Evolutionary conservation across 352 stramenopile species (phyloP), one percentile per base, ranked within the genome.

Genomic region (Phytophthora quininea): DNA sequence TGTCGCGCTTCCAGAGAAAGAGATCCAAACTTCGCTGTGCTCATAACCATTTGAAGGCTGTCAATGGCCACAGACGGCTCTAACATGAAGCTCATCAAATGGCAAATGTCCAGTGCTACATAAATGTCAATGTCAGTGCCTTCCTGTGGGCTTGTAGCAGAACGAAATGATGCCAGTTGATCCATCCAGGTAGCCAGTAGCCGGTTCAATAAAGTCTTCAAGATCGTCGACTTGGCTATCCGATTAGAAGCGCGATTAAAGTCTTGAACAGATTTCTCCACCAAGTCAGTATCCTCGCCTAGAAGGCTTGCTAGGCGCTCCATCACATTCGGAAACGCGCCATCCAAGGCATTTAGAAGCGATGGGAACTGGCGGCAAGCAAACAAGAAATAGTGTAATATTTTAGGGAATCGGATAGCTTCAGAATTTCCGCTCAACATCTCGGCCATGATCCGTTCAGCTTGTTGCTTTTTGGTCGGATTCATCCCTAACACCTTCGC

Each of bases 171-270:
- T 45, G 71, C 54, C 2, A 86, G 61, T 33, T 82, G 64, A 30
- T 76, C 62, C 56, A 85, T 82, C 80, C 80, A 88, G 7, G 69
- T 52, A 33, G 50, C 37, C 24, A 86, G 43, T 49, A 88, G 57
- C 31, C 27, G 29, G 15, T 75, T 57, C 24, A 86, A 42, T 19
- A 86, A 27, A 33, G 58, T 30, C 7, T 84, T 79, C 30, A 86
- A 33, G 37, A 62, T 51, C 19, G 67, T 71, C 3, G 60, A 63
- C 54, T 74, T 83, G 0, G 54, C 64, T 42, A 86, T 73, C 0
- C 65, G 73, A 52, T 71, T 77, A 19, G 61, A 66, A 15, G 61
- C 64, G 1, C 29, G 30, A 53, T 77, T 71, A 32, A 88, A 74
- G 14, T 69, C 52, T 48, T 63, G 55, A 10, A 85, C 61, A 19